Conservation (phyloP, 495 filamentous ascomycete species). For the Penicillium flavigenum region DNA sequence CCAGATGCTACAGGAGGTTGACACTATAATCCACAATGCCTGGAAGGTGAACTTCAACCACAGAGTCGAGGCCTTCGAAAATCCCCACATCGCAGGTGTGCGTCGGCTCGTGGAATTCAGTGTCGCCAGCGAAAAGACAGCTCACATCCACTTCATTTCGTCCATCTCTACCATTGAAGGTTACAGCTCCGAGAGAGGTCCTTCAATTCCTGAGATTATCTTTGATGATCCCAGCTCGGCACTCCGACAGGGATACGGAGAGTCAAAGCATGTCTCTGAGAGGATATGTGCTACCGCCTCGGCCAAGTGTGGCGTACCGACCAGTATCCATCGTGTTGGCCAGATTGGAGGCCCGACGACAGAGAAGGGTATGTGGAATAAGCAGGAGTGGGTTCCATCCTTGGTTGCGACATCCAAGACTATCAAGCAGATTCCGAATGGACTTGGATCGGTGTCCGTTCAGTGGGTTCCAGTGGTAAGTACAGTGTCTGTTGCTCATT, state of each 20-base stretch:
- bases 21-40: constrained; percentile 58
- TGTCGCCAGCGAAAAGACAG: constrained; percentile 31
- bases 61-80: constrained; percentile 50
- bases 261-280: constrained; percentile 55
- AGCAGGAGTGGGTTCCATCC: constrained; percentile 37
- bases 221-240: constrained; percentile 37
- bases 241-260: constrained; percentile 17
- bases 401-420: constrained; percentile 28
- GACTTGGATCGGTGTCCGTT: constrained; percentile 5
- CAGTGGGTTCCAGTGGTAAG: constrained; percentile 22
- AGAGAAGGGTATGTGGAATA: constrained; percentile 33
- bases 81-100: constrained; percentile 51
- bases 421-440: constrained; percentile 6
- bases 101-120: constrained; percentile 51
- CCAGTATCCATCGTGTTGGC: constrained; percentile 53
- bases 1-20: constrained; percentile 16
- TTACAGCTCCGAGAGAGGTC: too few relatives aligned
- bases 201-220: constrained; percentile 36
- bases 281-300: constrained; percentile 48
- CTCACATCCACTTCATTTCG: constrained; percentile 52
- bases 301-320: constrained; percentile 36
- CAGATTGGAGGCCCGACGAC: constrained; percentile 55
- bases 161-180: constrained; percentile 44
- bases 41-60: constrained; percentile 65
- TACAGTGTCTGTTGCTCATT: background rate